Evolutionary conservation across 2,329 filamentous ascomycete species (phyloP).

Genomic region (Emergomyces africanus): DNA sequence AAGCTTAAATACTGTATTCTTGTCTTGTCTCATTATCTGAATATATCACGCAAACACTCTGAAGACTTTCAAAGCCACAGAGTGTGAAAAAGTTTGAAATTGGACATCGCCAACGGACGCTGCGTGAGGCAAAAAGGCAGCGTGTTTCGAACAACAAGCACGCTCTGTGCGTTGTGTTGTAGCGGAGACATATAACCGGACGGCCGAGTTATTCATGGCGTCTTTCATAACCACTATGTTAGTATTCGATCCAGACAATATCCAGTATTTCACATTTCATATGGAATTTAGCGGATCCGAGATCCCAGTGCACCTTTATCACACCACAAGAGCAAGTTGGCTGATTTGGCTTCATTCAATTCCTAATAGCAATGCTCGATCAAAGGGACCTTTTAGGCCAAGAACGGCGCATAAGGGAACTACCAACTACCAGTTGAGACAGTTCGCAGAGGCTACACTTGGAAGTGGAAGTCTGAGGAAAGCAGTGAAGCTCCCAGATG

Average conservation of each 20-base stretch:
- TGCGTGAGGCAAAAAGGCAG: not conserved
- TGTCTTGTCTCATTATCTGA: not conserved
- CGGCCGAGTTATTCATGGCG: conserved; percentile 40
- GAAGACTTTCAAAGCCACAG: not conserved
- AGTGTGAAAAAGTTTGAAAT: not conserved
- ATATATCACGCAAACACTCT: not conserved
- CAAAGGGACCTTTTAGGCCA: conserved; percentile 82
- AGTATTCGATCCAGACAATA: conserved; percentile 31
- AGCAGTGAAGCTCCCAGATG: conserved; percentile 91
- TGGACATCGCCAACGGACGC: not conserved
- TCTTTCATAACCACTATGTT: conserved; percentile 75
- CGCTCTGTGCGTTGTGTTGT: not conserved
- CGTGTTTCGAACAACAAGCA: not conserved
- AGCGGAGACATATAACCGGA: not conserved
- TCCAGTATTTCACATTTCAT: conserved; percentile 16
- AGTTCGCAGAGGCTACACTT: conserved; percentile 95
- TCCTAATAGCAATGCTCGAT: conserved; percentile 62
- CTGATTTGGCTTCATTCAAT: not conserved
- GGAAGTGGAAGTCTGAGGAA: conserved; percentile 91
- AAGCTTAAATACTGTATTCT: not conserved
- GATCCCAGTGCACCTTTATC: conserved; percentile 6
- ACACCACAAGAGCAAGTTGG: not conserved
- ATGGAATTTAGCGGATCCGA: conserved; percentile 13
- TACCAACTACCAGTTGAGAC: conserved; percentile 82
- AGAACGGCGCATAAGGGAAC: conserved; percentile 75